phyloP scores from a whole-genome alignment of 2,329 filamentous ascomycete species.

The Leptographium radiaticola region DNA sequence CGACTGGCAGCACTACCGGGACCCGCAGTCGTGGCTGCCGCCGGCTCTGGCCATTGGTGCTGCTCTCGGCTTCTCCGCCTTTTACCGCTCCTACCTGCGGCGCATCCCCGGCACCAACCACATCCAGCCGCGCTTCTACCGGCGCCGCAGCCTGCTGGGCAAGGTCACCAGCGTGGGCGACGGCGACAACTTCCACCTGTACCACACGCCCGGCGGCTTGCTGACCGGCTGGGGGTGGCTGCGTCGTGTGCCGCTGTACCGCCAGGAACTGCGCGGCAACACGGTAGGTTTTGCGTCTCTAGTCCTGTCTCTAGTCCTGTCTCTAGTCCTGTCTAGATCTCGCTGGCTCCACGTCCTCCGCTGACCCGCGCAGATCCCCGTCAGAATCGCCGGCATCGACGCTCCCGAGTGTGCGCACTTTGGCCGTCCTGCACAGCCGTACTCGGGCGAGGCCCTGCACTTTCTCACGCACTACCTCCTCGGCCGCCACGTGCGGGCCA shows the following conservation, averaged over 20 bases:
- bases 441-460: slow-evolving; percentile 62
- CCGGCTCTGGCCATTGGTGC: slow-evolving; percentile 41
- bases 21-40: slow-evolving; percentile 39
- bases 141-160: slow-evolving; percentile 65
- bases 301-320: background rate
- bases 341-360: background rate
- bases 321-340: background rate
- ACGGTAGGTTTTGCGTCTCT: slow-evolving; percentile 43
- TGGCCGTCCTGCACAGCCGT: slow-evolving; percentile 76
- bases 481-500: slow-evolving; percentile 63
- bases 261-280: slow-evolving; percentile 56
- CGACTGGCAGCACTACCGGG: slow-evolving; percentile 41
- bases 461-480: slow-evolving; percentile 68
- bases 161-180: slow-evolving; percentile 89
- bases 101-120: slow-evolving; percentile 68
- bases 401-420: slow-evolving; percentile 91
- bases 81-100: slow-evolving; percentile 68
- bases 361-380: slow-evolving; percentile 50
- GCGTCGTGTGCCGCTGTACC: slow-evolving; percentile 57
- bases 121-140: slow-evolving; percentile 63
- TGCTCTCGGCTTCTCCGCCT: slow-evolving; percentile 36
- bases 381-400: slow-evolving; percentile 84
- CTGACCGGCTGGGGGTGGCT: slow-evolving; percentile 88
- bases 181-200: slow-evolving; percentile 90
- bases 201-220: slow-evolving; percentile 85